phyloP scores from a whole-genome alignment of 1,284 basidiomycete genomes.

The Cronartium ribicola region DNA sequence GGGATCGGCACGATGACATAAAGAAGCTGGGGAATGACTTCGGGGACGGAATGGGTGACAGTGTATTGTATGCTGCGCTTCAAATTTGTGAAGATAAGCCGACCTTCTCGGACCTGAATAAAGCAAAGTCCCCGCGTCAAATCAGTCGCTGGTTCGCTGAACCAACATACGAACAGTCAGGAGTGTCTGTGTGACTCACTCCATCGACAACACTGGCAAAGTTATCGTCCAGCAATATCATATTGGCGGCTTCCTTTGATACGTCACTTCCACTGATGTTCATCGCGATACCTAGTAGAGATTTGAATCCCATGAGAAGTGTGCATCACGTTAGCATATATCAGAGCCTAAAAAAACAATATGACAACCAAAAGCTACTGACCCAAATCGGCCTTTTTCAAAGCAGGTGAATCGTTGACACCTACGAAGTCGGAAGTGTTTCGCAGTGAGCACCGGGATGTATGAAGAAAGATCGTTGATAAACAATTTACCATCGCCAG shows the following conservation, averaged over 20 bases:
- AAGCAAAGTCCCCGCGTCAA: background rate
- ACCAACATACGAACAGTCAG: no score
- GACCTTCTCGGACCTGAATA: slow-evolving; percentile 56
- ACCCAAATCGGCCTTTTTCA: slow-evolving; percentile 64
- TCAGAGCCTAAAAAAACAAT: background rate
- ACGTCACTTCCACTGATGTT: slow-evolving; percentile 68
- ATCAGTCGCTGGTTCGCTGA: no score
- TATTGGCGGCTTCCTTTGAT: slow-evolving; percentile 68
- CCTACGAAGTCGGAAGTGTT: slow-evolving; percentile 56
- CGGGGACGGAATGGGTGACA: slow-evolving; percentile 64
- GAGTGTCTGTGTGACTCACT: slow-evolving; percentile 52
- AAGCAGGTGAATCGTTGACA: slow-evolving; percentile 66
- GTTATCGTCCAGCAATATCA: slow-evolving; percentile 62
- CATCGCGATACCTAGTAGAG: slow-evolving; percentile 62
- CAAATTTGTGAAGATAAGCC: slow-evolving; percentile 65
- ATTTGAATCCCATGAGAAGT: background rate
- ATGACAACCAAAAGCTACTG: background rate
- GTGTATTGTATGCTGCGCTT: slow-evolving; percentile 68
- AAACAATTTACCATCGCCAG: slow-evolving; percentile 49
- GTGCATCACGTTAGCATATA: background rate
- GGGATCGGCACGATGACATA: slow-evolving; percentile 61
- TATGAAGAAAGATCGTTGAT: background rate
- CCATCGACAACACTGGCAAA: slow-evolving; percentile 66
- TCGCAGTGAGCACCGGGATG: background rate
- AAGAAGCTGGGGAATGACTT: slow-evolving; percentile 58